phyloP scores from a whole-genome alignment of 2,329 filamentous ascomycete species.

The Nectriaceae sp. region DNA sequence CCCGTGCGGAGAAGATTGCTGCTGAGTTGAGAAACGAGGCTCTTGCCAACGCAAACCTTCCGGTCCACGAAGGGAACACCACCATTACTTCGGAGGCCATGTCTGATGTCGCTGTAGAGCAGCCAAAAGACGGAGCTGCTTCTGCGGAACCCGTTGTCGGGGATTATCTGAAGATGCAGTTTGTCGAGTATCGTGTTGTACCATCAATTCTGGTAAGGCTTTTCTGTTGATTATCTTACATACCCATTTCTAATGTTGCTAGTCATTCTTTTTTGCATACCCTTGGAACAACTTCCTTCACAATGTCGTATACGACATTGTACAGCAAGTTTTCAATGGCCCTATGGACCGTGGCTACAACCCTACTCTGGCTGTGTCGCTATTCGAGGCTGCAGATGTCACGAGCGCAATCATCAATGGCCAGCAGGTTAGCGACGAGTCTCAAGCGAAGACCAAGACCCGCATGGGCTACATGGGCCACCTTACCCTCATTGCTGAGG shows the following conservation, averaged over 20 bases:
- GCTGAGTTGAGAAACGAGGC: constrained; percentile 8
- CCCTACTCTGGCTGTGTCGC: constrained; percentile 81
- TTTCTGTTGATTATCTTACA: neutral
- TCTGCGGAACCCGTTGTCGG: constrained; percentile 75
- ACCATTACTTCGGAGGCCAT: neutral
- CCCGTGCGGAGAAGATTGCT: constrained; percentile 19
- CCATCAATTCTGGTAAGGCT: constrained; percentile 85
- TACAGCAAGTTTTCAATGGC: constrained; percentile 98
- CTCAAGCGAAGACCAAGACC: constrained; percentile 81
- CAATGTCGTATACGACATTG: constrained; percentile 98
- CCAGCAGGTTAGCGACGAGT: constrained; percentile 82
- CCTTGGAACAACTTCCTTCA: constrained; percentile 99
- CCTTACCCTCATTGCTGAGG: constrained; percentile 93
- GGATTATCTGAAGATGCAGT: constrained; percentile 92
- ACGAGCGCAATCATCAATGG: constrained; percentile 92
- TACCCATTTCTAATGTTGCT: constrained; percentile 14
- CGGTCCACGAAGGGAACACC: neutral
- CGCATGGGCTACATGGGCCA: constrained; percentile 98
- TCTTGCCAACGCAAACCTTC: neutral
- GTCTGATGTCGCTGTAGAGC: constrained; percentile 12
- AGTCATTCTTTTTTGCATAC: constrained; percentile 98
- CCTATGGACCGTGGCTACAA: constrained; percentile 97
- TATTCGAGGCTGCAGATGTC: constrained; percentile 88
- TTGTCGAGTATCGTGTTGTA: constrained; percentile 91
- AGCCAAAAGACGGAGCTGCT: constrained; percentile 11